Evolutionary conservation across 2,329 filamentous ascomycete species (phyloP).

Genomic region (Zymoseptoria crescenta): DNA sequence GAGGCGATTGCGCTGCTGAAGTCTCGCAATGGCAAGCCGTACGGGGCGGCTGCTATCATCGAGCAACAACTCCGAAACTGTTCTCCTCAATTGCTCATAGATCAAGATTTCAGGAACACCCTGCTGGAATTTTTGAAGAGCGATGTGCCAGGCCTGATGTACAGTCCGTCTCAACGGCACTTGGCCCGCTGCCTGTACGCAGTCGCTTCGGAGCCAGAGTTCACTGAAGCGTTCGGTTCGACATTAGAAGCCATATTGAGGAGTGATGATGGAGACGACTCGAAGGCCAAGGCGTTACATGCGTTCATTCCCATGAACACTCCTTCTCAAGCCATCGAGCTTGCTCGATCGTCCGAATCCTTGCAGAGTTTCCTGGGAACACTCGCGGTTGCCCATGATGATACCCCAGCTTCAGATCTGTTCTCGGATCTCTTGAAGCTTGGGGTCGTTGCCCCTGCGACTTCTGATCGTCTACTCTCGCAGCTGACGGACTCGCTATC

Average conservation of each 20-base stretch:
- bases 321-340: conserved; percentile 29
- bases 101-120: conserved; percentile 36
- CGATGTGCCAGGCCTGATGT: conserved; percentile 51
- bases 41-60: conserved; percentile 54
- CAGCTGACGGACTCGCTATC: conserved; percentile 34
- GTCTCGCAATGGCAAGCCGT: conserved; percentile 56
- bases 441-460: conserved; percentile 28
- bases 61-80: conserved; percentile 44
- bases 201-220: conserved; percentile 28
- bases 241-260: conserved; percentile 15
- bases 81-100: conserved; percentile 34
- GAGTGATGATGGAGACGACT: conserved; percentile 14
- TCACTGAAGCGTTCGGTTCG: conserved; percentile 25
- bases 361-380: conserved; percentile 6
- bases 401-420: background rate
- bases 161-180: conserved; percentile 60
- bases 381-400: conserved; percentile 2
- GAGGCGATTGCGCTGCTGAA: conserved; percentile 45
- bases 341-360: conserved; percentile 26
- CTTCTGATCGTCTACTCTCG: conserved; percentile 32
- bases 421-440: conserved; percentile 17
- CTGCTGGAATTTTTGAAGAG: conserved; percentile 44
- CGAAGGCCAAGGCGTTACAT: conserved; percentile 19
- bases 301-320: conserved; percentile 28
- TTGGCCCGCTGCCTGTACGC: conserved; percentile 59